Conservation (phyloP, 2,329 filamentous ascomycete genomes). For the Trichoderma sp. region DNA sequence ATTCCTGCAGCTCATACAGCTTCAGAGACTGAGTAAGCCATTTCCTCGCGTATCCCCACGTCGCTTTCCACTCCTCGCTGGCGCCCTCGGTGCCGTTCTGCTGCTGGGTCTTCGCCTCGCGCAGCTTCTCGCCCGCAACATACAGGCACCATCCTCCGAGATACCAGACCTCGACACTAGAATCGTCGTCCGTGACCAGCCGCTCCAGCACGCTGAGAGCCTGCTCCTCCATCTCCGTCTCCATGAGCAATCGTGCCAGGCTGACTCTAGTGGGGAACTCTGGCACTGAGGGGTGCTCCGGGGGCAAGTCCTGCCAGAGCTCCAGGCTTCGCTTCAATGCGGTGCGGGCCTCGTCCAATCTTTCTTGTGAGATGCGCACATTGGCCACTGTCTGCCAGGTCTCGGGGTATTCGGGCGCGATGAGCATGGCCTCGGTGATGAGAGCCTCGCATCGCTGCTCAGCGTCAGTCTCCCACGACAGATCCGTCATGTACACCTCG, state of each 20-base stretch:
- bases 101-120: constrained; percentile 36
- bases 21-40: constrained; percentile 81
- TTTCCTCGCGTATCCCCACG: constrained; percentile 71
- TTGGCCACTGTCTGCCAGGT: constrained; percentile 95
- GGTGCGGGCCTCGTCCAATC: constrained; percentile 73
- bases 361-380: constrained; percentile 83
- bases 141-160: constrained; percentile 92
- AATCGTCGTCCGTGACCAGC: constrained; percentile 83
- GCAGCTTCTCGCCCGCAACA: constrained; percentile 69
- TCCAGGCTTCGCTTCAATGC: constrained; percentile 77
- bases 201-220: constrained; percentile 83
- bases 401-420: constrained; percentile 78
- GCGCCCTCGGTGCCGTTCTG: constrained; percentile 31
- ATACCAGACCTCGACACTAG: constrained; percentile 96
- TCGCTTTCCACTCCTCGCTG: constrained; percentile 55
- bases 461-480: constrained; percentile 89
- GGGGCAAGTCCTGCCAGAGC: constrained; percentile 76
- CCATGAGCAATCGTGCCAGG: constrained; percentile 81
- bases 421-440: constrained; percentile 84
- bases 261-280: constrained; percentile 85
- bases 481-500: constrained; percentile 98
- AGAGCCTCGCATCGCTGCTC: constrained; percentile 84
- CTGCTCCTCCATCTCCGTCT: constrained; percentile 80
- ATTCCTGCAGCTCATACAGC: constrained; percentile 75
- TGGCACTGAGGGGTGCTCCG: constrained; percentile 70